Evolutionary conservation across 768 basidiomycete species (phyloP).

Genomic region (Strobilomyces echinocephalus): DNA sequence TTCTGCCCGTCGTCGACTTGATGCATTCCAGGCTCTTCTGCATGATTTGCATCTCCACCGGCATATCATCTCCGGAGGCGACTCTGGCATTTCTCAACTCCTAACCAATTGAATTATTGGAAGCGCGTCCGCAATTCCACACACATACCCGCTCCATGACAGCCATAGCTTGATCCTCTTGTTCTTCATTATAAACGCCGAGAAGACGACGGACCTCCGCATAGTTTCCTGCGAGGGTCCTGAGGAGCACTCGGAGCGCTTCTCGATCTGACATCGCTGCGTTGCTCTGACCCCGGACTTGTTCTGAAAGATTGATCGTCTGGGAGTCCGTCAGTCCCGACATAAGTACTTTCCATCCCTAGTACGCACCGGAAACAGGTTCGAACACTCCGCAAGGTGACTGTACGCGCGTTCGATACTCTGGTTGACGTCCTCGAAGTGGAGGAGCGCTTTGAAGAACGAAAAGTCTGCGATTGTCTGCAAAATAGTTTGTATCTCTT

Average conservation of each 20-base stretch:
- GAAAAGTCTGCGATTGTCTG: slow-evolving; percentile 1
- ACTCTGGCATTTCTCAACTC: background rate
- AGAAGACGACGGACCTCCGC: background rate
- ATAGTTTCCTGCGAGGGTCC: background rate
- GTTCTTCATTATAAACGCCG: background rate
- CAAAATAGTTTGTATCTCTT: slow-evolving; percentile 1
- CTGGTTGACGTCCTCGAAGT: background rate
- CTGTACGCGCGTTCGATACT: background rate
- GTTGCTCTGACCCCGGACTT: background rate
- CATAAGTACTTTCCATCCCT: background rate
- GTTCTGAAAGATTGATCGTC: background rate
- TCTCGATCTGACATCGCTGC: background rate
- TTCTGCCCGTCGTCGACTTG: slow-evolving; percentile 3
- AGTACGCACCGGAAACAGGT: background rate
- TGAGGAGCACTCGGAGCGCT: background rate
- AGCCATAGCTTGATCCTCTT: slow-evolving; percentile 4
- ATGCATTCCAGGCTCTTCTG: slow-evolving; percentile 1
- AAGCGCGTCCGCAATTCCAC: background rate
- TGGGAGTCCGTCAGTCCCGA: background rate
- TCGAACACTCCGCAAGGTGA: background rate
- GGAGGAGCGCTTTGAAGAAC: slow-evolving; percentile 3
- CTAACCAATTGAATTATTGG: background rate
- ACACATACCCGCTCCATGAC: slow-evolving; percentile 1
- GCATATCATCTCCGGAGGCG: background rate
- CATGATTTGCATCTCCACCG: slow-evolving; percentile 1